phyloP scores from a whole-genome alignment of 768 basidiomycete species.

The Pleurotus cornucopiae region DNA sequence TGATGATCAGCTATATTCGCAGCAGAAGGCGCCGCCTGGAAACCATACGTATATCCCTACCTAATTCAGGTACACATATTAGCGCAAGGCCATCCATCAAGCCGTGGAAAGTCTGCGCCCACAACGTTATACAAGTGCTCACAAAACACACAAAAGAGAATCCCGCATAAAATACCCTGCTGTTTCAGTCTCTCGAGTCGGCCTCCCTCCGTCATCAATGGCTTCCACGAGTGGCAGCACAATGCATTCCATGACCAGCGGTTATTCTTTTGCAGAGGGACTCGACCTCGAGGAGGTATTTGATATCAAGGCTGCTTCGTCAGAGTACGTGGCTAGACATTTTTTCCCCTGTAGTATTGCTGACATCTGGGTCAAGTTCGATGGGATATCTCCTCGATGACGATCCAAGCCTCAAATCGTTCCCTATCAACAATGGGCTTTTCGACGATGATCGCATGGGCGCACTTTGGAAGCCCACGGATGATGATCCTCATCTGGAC shows the following conservation, averaged over 20 bases:
- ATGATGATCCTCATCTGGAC: background rate
- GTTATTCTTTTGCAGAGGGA: background rate
- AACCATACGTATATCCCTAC: background rate
- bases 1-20: too few species aligned
- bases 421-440: conserved; percentile 5
- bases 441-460: conserved; percentile 6
- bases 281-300: conserved; percentile 5
- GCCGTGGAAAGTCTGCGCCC: conserved; percentile 5
- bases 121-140: conserved; percentile 9
- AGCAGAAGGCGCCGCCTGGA: too few species aligned
- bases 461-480: conserved; percentile 3
- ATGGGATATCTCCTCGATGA: background rate
- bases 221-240: too few species aligned
- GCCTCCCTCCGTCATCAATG: background rate
- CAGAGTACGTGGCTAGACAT: background rate
- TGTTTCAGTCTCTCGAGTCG: background rate
- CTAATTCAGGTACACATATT: background rate
- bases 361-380: background rate
- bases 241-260: background rate
- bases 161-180: background rate
- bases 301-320: conserved; percentile 4
- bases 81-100: background rate
- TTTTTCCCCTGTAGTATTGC: too few species aligned
- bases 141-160: conserved; percentile 2
- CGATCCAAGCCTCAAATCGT: conserved; percentile 2